phyloP scores from a whole-genome alignment of 2,329 filamentous ascomycete genomes.

The Fusarium begoniae region DNA sequence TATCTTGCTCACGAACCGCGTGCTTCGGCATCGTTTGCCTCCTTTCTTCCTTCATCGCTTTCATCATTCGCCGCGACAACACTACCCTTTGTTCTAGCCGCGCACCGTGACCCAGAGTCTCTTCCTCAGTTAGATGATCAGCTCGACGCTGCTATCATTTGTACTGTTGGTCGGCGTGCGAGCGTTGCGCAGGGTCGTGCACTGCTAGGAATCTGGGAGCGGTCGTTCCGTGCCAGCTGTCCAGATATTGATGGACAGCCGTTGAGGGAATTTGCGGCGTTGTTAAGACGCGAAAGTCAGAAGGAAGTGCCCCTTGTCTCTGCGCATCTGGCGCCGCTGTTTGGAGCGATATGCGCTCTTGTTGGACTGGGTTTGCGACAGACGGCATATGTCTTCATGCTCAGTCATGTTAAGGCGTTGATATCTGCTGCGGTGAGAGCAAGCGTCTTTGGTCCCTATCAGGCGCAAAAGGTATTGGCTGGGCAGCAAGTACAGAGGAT shows the following conservation, averaged over 20 bases:
- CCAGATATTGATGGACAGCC: constrained; percentile 41
- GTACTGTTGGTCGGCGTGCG: constrained; percentile 80
- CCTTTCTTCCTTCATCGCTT: constrained; percentile 76
- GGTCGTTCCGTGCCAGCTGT: constrained; percentile 64
- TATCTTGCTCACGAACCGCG: constrained; percentile 74
- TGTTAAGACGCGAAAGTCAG: constrained; percentile 45
- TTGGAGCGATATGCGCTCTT: constrained; percentile 72
- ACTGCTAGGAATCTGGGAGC: constrained; percentile 79
- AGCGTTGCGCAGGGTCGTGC: constrained; percentile 80
- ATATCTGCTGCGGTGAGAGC: constrained; percentile 80
- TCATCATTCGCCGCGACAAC: constrained; percentile 76
- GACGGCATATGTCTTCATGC: constrained; percentile 77
- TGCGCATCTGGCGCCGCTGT: constrained; percentile 76
- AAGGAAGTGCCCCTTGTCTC: constrained; percentile 56
- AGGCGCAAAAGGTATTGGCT: constrained; percentile 78
- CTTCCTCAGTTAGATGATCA: constrained; percentile 74
- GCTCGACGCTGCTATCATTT: constrained; percentile 79
- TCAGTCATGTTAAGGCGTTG: constrained; percentile 79
- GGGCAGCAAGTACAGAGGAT: constrained; percentile 64
- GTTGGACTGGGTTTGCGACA: constrained; percentile 69
- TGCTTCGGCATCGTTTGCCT: constrained; percentile 59
- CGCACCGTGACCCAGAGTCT: constrained; percentile 62
- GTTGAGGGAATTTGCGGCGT: constrained; percentile 49
- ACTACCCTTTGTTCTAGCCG: constrained; percentile 78
- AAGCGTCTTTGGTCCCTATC: constrained; percentile 82